Base-by-base conservation (phyloP, 2,329 filamentous ascomycete species). In the Beauveria sp. region DNA sequence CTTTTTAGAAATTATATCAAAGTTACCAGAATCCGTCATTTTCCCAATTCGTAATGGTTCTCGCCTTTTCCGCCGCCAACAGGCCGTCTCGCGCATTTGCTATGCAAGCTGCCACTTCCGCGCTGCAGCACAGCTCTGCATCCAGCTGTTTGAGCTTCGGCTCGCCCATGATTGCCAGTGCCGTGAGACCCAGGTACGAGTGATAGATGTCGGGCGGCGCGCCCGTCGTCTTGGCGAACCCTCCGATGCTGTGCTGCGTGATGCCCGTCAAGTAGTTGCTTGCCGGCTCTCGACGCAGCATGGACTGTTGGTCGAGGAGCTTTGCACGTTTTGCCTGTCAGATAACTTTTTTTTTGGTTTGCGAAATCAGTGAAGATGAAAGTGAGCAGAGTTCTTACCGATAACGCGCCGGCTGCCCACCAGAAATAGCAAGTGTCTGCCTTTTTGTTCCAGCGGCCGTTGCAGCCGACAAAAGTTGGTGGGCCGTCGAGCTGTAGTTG, bases 401-500 rank as follows among this genome's bases (percentile, higher is more conserved):
- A 67, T 1, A 84, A 70, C 1, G 91, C 85, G 2, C 85, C 91
- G 4, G 82, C 81, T 0, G 90, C 91, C 94, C 94, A 99, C 80
- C 93, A 99, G 24, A 86, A 88, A 73, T 99, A 99, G 75, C 94
- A 99, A 0, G 94, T 97, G 74, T 99, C 94, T 10, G 90, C 89
- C 53, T 87, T 82, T 73, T 99, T 99, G 77, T 96, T 97, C 71
- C 85, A 86, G 55, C 94, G 86, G 28, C 94, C 94, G 69, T 96
- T 96, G 75, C 96, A 92, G 10, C 92, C 94, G 1, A 91, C 82
- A 68, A 81, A 83, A 10, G 76, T 73, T 22, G 64, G 69, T 3
- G 52, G 63, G 3, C 73, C 69, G 12, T 71, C 68, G 1, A 75
- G 62, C 3, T 67, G 68, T 24, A 78, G 67, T 6, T 70, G 67